Base-by-base conservation (phyloP, 2,329 filamentous ascomycete species). In the Trichoderma atroviride region DNA sequence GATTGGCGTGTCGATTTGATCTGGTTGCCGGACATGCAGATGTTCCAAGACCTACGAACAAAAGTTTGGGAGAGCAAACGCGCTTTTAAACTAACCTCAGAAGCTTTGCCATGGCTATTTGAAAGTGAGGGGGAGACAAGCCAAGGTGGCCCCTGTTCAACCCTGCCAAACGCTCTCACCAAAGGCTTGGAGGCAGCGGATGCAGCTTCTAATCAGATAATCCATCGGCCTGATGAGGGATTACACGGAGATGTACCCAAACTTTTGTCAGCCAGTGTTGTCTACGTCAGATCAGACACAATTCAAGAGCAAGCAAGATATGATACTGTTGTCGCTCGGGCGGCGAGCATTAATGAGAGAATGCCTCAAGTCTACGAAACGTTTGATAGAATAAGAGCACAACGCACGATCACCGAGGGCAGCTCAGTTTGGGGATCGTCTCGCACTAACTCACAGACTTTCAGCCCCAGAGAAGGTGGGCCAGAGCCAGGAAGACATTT, bases 1-100 rank as follows among this genome's bases (percentile, higher is more conserved):
- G 80, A 85, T 71, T 87, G 85, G 84, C 77, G 79, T 24, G 74
- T 76, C 6, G 79, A 84, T 50, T 86, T 86, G 84, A 76, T 87
- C 9, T 72, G 79, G 62, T 71, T 84, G 10, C 80, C 82, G 1
- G 77, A 81, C 31, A 57, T 78, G n/a, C 70, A 75, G 19, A 66
- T 74, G 9, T 64, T 84, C 22, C 72, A 73, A 33, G 74, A 73
- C 2, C 68, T 83, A 5, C 73, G 69, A 16, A 71, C 71, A 13
- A 70, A 76, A 13, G 69, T 78, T 14, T 76, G 74, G 33, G 75
- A 75, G 13, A 76, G 81, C 55, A 74, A 72, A 24, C 75, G 77
- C 14, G 81, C 78, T 22, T 76, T 75, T 50, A 70, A 75, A 3
- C 71, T 84, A 3, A 72, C 84, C 11, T 73, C 73, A 2, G 79